Base-by-base conservation (phyloP, 108 stramenopile species). In the Nitzschia palea region DNA sequence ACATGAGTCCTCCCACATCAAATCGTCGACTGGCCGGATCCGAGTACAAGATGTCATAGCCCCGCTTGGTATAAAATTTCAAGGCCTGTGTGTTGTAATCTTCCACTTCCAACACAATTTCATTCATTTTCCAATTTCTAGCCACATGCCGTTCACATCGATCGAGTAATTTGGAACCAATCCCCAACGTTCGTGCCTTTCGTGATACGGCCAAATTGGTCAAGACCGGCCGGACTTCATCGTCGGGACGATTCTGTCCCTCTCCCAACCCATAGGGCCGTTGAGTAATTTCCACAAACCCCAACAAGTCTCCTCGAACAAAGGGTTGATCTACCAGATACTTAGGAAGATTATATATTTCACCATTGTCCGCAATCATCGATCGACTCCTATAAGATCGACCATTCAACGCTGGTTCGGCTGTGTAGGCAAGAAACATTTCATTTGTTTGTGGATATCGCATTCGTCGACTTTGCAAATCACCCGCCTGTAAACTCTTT, bases 71-170 rank as follows among this genome's bases (percentile, higher is more conserved):
- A 71, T 93, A 93, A 65, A 86, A 93, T 70, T 82, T 62, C 26
- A 84, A 62, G 1, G 88, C 91, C 17, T 44, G 52, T 0, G 47
- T 52, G 55, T 93, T 93, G 62, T 93, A 88, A 40, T 87, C 86
- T 73, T 93, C 91, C 10, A 93, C 91, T 81, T 93, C 88, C 55
- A 93, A 62, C 0, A 89, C 73, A n/a, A 93, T 83, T 80, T 82
- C 84, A 26, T 76, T 55, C 14, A 75, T 71, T n/a, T 79, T 73
- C 90, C 90, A 91, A 29, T 71, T 57, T 8, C 50, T 35, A 3
- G 52, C 18, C 25, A 90, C 86, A 56, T 76, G 78, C 23, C 74
- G 34, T 75, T 89, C 91, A 47, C 88, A 86, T 22, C 54, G 68
- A 51, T 88, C 81, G 36, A 89, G 35, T n/a, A 93, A 64, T 55